Conservation (phyloP, 495 filamentous ascomycete genomes). For the Penicillium paxilli region DNA sequence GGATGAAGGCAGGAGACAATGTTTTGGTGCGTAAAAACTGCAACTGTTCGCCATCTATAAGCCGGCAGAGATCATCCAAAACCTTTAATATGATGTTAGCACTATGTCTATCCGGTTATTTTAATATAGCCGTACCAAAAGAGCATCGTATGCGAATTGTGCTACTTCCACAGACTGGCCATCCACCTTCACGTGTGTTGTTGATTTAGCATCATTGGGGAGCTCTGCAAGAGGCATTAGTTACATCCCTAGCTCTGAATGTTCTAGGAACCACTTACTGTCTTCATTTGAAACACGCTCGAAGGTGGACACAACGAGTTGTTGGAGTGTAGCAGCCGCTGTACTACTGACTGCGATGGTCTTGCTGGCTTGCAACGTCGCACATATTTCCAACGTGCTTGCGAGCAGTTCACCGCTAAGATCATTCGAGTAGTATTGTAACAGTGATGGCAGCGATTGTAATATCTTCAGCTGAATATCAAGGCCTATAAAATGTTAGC, state of each 20-base stretch:
- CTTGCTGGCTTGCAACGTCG: slow-evolving; percentile 84
- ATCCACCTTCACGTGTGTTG: slow-evolving; percentile 43
- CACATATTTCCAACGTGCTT: slow-evolving; percentile 84
- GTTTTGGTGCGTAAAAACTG: slow-evolving; percentile 75
- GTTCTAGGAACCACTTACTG: slow-evolving; percentile 30
- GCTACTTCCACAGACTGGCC: slow-evolving; percentile 64
- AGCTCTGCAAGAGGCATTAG: slow-evolving; percentile 59
- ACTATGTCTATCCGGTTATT: neutral
- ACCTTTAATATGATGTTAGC: slow-evolving; percentile 48
- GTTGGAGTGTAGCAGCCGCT: slow-evolving; percentile 90
- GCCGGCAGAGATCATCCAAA: slow-evolving; percentile 85
- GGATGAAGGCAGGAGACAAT: slow-evolving; percentile 75
- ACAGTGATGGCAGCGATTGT: slow-evolving; percentile 84
- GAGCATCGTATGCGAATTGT: slow-evolving; percentile 82
- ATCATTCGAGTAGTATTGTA: slow-evolving; percentile 87
- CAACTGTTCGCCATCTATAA: slow-evolving; percentile 80
- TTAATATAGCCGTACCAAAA: slow-evolving; percentile 64
- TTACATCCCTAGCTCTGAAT: neutral
- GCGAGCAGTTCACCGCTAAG: slow-evolving; percentile 79
- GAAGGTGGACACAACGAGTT: slow-evolving; percentile 88
- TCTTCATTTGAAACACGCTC: slow-evolving; percentile 88
- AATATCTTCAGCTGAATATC: slow-evolving; percentile 96
- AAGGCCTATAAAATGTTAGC: slow-evolving; percentile 58
- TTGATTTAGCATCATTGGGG: slow-evolving; percentile 37
- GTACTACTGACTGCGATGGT: slow-evolving; percentile 91